Evolutionary conservation across 192 early-diverging fungal genomes (phyloP).

Genomic region (Phycomyces blakesleeanus): DNA sequence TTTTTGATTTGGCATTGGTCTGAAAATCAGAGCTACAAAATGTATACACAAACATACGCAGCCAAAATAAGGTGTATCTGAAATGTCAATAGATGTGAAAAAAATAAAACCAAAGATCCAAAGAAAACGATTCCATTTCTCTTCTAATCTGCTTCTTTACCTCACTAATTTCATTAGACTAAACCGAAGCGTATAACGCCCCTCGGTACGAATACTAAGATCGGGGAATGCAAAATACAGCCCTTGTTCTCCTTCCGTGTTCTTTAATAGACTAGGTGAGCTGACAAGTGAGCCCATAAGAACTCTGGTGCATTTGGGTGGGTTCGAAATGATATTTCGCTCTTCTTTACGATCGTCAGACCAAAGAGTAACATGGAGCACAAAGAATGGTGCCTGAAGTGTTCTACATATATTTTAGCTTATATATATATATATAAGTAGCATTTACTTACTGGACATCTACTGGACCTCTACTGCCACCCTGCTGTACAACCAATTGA

Average conservation of each 20-base stretch:
- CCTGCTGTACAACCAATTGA: conserved; percentile 58
- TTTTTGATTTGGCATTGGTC: conserved; percentile 28
- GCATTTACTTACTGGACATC: conserved; percentile 40
- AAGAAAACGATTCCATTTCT: too few species aligned
- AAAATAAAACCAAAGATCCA: too few species aligned
- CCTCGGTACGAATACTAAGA: conserved; percentile 69
- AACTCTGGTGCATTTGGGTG: conserved; percentile 53
- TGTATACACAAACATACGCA: too few species aligned
- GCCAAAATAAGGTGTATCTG: not conserved
- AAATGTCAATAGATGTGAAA: too few species aligned
- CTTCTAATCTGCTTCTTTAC: conserved; percentile 28
- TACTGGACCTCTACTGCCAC: conserved; percentile 48
- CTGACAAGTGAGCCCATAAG: conserved; percentile 58
- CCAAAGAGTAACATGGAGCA: conserved; percentile 60
- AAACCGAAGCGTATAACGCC: conserved; percentile 67
- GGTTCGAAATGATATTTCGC: conserved; percentile 55
- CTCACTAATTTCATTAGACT: conserved; percentile 63
- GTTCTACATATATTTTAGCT: conserved; percentile 18
- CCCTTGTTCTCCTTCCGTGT: conserved; percentile 54
- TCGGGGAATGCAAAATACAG: conserved; percentile 80
- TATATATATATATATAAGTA: too few species aligned
- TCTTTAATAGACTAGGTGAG: conserved; percentile 52
- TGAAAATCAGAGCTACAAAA: conserved; percentile 16
- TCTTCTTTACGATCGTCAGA: conserved; percentile 52
- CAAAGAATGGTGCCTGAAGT: conserved; percentile 54